Conservation (phyloP, 257 asterid species). For the Nicotiana tabacum region DNA sequence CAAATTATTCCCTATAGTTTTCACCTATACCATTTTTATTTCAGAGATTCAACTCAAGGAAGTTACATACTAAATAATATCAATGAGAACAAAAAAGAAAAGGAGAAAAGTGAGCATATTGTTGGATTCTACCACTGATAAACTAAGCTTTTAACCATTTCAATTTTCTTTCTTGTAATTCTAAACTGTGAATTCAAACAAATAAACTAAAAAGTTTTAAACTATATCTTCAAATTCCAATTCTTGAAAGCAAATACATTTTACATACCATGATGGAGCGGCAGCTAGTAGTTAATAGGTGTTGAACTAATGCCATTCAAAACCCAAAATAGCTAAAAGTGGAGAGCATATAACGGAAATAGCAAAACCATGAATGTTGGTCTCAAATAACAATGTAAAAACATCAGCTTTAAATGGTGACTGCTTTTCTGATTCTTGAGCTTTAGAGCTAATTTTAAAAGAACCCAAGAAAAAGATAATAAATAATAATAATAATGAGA, state of each 20-base stretch:
- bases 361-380: neutral
- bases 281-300: slow-evolving; percentile 18
- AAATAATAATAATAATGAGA: neutral
- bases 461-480: neutral
- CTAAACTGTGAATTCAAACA: neutral
- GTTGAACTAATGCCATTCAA: slow-evolving; percentile 22
- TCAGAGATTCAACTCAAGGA: neutral
- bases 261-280: slow-evolving; percentile 23
- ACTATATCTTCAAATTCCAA: too few relatives aligned
- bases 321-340: slow-evolving; percentile 2
- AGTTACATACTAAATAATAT: neutral
- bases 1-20: neutral
- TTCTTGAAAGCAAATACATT: too few relatives aligned
- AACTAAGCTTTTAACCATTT: neutral
- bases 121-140: neutral
- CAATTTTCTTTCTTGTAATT: neutral
- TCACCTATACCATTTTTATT: neutral
- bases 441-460: neutral
- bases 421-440: neutral
- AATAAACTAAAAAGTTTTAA: too few relatives aligned
- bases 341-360: neutral
- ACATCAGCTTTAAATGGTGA: neutral
- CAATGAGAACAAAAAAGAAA: neutral
- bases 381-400: neutral
- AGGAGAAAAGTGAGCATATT: neutral